phyloP scores from a whole-genome alignment of 306 rosid genomes.

The Prunus mongolica region DNA sequence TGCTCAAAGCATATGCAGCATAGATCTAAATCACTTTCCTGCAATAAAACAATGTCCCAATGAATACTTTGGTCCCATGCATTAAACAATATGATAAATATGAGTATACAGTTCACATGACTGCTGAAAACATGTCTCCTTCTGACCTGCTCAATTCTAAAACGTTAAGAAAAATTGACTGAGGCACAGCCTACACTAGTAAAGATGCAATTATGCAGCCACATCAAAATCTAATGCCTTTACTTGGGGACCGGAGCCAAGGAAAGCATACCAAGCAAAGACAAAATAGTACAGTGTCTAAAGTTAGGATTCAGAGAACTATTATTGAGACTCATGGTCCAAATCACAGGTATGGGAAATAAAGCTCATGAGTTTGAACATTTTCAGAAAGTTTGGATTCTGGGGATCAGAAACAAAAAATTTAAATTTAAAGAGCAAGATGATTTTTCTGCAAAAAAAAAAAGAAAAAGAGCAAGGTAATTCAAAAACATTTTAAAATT shows the following conservation, averaged over 20 bases:
- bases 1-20: conserved; percentile 99
- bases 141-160: neutral
- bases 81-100: neutral
- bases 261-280: neutral
- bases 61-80: conserved; percentile 11
- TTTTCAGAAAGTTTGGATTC: neutral
- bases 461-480: neutral
- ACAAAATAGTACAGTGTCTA: neutral
- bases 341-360: neutral
- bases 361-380: neutral
- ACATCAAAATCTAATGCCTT: neutral
- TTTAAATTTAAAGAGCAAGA: neutral
- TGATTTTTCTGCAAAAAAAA: neutral
- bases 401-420: neutral
- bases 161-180: neutral
- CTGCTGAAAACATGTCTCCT: neutral
- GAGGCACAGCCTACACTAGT: neutral
- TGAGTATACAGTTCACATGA: neutral
- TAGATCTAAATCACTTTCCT: conserved; percentile 75
- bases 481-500: neutral
- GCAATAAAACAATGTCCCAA: conserved; percentile 26
- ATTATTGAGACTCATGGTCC: neutral
- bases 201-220: neutral
- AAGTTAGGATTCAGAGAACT: neutral
- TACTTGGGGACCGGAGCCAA: neutral